Evolutionary conservation across 1,139 yeast genomes (phyloP).

Genomic region (Torulaspora pretoriensis): DNA sequence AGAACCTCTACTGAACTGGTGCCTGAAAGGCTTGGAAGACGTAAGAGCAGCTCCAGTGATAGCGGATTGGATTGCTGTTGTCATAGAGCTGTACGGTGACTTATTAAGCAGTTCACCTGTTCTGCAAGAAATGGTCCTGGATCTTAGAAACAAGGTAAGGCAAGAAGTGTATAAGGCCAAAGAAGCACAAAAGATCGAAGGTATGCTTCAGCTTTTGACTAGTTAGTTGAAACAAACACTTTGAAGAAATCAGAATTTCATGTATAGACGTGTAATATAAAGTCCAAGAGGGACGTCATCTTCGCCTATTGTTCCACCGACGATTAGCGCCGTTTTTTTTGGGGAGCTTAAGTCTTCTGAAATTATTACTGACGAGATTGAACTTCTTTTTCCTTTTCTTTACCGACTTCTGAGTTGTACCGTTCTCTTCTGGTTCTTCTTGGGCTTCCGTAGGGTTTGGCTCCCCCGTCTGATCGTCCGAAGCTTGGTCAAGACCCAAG

Average conservation of each 20-base stretch:
- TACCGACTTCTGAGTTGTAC: slow-evolving; percentile 2
- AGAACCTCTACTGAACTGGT: slow-evolving; percentile 85
- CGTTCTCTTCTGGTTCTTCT: slow-evolving; percentile 1
- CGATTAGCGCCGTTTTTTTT: slow-evolving; percentile 20
- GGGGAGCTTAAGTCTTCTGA: slow-evolving; percentile 34
- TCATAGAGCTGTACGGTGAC: slow-evolving; percentile 72
- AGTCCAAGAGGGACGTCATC: not conserved
- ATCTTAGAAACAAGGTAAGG: slow-evolving; percentile 57
- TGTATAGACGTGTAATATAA: not conserved
- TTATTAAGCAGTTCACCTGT: slow-evolving; percentile 74
- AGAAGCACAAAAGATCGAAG: slow-evolving; percentile 86
- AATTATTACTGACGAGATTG: slow-evolving; percentile 37
- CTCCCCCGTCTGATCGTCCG: slow-evolving; percentile 11
- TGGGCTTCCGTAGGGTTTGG: slow-evolving; percentile 5
- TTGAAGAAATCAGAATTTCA: too few relatives aligned
- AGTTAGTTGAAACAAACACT: slow-evolving; percentile 22
- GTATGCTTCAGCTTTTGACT: slow-evolving; percentile 85
- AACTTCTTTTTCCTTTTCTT: slow-evolving; percentile 30
- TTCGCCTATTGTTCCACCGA: slow-evolving; percentile 22
- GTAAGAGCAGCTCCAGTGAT: slow-evolving; percentile 69
- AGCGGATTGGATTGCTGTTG: slow-evolving; percentile 79
- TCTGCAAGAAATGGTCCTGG: slow-evolving; percentile 64
- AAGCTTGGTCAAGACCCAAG: slow-evolving; percentile 17
- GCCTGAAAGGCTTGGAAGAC: slow-evolving; percentile 69
- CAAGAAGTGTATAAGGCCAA: slow-evolving; percentile 71